Percentiles rank a stretch among this genome's conserved stretches.
These are phyloP conservation scores for Hemisphaericaspora xylanilytica DNA, from an alignment of 1,139 yeast genomes.

Conservation along the genomic window DNA sequence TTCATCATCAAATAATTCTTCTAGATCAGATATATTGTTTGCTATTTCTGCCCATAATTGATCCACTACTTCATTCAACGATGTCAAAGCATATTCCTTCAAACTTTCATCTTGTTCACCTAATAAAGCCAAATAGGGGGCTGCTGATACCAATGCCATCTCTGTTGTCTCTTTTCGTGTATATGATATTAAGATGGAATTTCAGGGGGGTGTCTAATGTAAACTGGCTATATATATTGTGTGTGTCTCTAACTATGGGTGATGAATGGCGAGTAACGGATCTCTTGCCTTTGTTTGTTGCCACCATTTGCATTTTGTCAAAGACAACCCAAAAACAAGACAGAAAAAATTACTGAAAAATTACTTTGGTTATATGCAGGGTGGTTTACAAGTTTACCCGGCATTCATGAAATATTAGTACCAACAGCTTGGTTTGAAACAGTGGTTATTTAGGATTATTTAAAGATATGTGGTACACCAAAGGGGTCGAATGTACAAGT, in stretches of 20 bases:
- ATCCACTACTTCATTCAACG: slow-evolving; percentile 80
- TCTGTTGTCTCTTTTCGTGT: slow-evolving; percentile 4
- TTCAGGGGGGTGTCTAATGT: background rate
- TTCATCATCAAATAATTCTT: too few relatives aligned
- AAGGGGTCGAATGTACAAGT: too few relatives aligned
- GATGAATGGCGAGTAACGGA: too few relatives aligned
- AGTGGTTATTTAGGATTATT: too few relatives aligned
- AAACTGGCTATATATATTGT: too few relatives aligned
- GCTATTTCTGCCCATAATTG: slow-evolving; percentile 98
- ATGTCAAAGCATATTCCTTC: slow-evolving; percentile 80
- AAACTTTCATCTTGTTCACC: slow-evolving; percentile 76
- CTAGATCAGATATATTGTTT: slow-evolving; percentile 80
- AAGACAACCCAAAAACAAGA: background rate
- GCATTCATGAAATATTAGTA: too few relatives aligned
- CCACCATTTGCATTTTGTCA: background rate
- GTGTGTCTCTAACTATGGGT: too few relatives aligned
- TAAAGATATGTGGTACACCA: too few relatives aligned
- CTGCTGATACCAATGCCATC: slow-evolving; percentile 74
- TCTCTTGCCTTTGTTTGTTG: background rate
- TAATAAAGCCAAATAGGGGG: slow-evolving; percentile 85
- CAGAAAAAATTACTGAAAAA: background rate
- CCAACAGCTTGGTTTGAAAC: too few relatives aligned
- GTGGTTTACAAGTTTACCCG: background rate
- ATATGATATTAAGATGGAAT: background rate
- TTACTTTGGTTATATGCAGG: background rate